Conservation (phyloP, 768 basidiomycete species). For the Tricholoma sp. region DNA sequence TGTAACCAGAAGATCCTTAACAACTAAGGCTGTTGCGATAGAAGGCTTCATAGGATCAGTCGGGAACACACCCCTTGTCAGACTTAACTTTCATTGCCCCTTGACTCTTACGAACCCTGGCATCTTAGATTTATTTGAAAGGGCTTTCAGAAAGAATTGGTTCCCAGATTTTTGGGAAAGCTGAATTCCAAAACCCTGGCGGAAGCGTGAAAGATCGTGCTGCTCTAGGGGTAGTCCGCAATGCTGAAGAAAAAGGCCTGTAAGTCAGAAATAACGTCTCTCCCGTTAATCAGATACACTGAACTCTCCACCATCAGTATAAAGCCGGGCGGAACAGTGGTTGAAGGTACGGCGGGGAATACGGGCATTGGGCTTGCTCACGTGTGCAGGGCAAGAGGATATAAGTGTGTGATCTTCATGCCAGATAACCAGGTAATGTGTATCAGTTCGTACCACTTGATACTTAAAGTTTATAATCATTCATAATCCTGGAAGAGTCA, state of each 20-base stretch:
- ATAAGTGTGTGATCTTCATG: slow-evolving; percentile 99
- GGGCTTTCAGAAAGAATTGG: slow-evolving; percentile 78
- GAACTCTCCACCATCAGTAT: slow-evolving; percentile 39
- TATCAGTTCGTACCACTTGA: neutral
- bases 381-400: slow-evolving; percentile 88
- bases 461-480: neutral
- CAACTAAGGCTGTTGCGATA: slow-evolving; percentile 39
- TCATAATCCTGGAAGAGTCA: slow-evolving; percentile 58
- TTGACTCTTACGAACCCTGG: neutral
- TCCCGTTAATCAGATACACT: neutral
- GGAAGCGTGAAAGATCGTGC: slow-evolving; percentile 98
- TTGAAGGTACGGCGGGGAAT: slow-evolving; percentile 98
- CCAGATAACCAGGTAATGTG: slow-evolving; percentile 76
- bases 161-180: slow-evolving; percentile 85
- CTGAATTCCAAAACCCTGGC: slow-evolving; percentile 98
- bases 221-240: slow-evolving; percentile 79
- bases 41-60: slow-evolving; percentile 84
- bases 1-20: slow-evolving; percentile 28
- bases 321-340: slow-evolving; percentile 90
- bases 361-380: slow-evolving; percentile 96
- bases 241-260: slow-evolving; percentile 84
- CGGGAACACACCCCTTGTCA: slow-evolving; percentile 89
- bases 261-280: slow-evolving; percentile 30
- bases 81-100: slow-evolving; percentile 16
- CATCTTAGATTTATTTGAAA: slow-evolving; percentile 75